Percentiles rank a stretch among this genome's conserved stretches.
Evolutionary conservation across 495 filamentous ascomycete species (phyloP).

Genomic region (Aspergillus campestris): DNA sequence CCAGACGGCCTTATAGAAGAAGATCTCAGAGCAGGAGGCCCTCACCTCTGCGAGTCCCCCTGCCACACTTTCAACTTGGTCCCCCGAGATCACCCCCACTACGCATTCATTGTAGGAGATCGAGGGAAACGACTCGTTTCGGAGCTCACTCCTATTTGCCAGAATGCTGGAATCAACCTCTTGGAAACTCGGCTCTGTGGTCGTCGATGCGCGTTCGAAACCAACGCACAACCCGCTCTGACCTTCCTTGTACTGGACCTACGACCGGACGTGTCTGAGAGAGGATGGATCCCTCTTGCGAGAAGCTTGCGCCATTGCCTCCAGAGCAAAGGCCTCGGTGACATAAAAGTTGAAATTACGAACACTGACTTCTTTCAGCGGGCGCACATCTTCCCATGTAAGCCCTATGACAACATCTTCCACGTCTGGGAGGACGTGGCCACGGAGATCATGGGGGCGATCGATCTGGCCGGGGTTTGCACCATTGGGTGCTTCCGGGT

Average conservation of each 20-base stretch:
- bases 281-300: not conserved
- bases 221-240: not conserved
- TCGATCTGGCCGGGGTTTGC: not conserved
- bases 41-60: not conserved
- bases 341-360: slow-evolving; percentile 1
- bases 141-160: too few species aligned
- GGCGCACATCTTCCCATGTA: not conserved
- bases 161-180: not conserved
- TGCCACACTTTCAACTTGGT: not conserved
- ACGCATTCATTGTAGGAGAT: not conserved
- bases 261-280: not conserved
- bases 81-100: not conserved
- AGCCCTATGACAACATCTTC: not conserved
- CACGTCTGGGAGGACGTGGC: not conserved
- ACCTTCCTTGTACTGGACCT: not conserved
- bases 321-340: not conserved
- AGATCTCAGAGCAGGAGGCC: slow-evolving; percentile 6
- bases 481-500: not conserved
- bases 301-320: not conserved
- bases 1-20: slow-evolving; percentile 4
- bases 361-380: not conserved
- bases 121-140: too few species aligned
- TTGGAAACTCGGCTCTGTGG: not conserved
- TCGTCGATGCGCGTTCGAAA: not conserved
- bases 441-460: not conserved